Evolutionary conservation across 1,139 yeast genomes (phyloP).

Genomic region (Kluyveromyces marxianus): DNA sequence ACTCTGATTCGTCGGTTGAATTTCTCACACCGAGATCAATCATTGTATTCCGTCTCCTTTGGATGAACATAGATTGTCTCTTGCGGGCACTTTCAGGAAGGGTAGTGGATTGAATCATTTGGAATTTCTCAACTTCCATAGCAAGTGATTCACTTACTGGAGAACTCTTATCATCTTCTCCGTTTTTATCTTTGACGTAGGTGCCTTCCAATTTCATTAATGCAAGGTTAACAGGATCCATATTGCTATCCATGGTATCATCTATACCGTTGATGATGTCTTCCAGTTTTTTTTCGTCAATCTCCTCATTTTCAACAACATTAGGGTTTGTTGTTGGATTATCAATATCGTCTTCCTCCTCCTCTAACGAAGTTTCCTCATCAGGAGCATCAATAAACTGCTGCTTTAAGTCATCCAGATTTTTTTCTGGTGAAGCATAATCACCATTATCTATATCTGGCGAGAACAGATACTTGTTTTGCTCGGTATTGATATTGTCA

Average conservation of each 20-base stretch:
- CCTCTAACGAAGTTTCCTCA: constrained; percentile 17
- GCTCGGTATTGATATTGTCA: constrained; percentile 6
- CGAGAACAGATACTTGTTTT: constrained; percentile 24
- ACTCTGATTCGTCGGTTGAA: constrained; percentile 14
- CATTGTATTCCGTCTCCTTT: constrained; percentile 34
- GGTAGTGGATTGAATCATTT: constrained; percentile 7
- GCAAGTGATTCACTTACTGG: constrained; percentile 16
- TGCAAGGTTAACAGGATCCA: constrained; percentile 68
- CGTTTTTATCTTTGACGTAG: constrained; percentile 19
- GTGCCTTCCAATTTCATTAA: constrained; percentile 72
- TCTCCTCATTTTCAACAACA: constrained; percentile 40
- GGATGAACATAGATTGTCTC: constrained; percentile 30
- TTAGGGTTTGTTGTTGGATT: constrained; percentile 38
- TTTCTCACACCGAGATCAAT: constrained; percentile 20
- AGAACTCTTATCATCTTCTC: constrained; percentile 8
- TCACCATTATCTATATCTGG: constrained; percentile 24
- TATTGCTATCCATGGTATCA: constrained; percentile 46
- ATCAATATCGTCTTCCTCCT: constrained; percentile 64
- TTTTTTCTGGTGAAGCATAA: constrained; percentile 27
- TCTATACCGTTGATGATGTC: constrained; percentile 79
- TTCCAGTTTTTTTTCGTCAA: constrained; percentile 39
- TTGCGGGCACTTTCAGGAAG: constrained; percentile 7
- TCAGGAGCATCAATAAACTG: constrained; percentile 22
- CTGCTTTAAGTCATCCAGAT: constrained; percentile 25
- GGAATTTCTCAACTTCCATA: constrained; percentile 28